Conservation (phyloP, 1,139 yeast genomes). For the Suhomyces terraborum region DNA sequence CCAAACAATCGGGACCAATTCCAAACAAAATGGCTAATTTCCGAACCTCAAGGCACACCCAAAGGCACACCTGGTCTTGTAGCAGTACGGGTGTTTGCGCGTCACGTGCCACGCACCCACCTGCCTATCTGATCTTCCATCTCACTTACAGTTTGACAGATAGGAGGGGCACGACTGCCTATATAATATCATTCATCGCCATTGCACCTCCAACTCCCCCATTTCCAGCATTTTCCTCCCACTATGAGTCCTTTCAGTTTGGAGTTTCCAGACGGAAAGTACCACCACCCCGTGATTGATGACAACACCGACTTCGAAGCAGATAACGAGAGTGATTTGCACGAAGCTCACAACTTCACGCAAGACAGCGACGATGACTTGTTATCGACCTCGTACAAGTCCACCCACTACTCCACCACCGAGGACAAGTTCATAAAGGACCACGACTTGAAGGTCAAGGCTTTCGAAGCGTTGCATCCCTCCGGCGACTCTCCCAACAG, state of each 20-base stretch:
- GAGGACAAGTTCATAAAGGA: conserved; percentile 70
- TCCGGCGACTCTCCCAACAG: conserved; percentile 15
- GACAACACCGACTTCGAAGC: conserved; percentile 13
- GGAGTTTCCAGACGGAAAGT: conserved; percentile 2
- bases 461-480: conserved; percentile 55
- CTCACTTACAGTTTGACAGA: conserved; percentile 1
- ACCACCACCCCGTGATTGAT: conserved; percentile 6
- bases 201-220: background rate
- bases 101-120: background rate
- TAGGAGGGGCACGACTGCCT: conserved; percentile 1
- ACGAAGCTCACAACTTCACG: conserved; percentile 18
- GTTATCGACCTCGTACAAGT: conserved; percentile 35
- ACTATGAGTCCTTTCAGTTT: conserved; percentile 10
- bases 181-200: background rate
- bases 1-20: background rate
- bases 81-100: too few species aligned
- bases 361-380: conserved; percentile 32
- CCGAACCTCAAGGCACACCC: too few species aligned
- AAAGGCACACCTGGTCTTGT: too few species aligned
- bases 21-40: too few species aligned
- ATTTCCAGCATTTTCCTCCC: background rate
- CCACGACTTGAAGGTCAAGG: conserved; percentile 68
- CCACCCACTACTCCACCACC: conserved; percentile 64
- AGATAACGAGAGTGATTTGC: conserved; percentile 8
- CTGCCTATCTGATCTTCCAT: too few species aligned